Conservation (phyloP, 2,329 filamentous ascomycete species). For the Diplodia mutila region DNA sequence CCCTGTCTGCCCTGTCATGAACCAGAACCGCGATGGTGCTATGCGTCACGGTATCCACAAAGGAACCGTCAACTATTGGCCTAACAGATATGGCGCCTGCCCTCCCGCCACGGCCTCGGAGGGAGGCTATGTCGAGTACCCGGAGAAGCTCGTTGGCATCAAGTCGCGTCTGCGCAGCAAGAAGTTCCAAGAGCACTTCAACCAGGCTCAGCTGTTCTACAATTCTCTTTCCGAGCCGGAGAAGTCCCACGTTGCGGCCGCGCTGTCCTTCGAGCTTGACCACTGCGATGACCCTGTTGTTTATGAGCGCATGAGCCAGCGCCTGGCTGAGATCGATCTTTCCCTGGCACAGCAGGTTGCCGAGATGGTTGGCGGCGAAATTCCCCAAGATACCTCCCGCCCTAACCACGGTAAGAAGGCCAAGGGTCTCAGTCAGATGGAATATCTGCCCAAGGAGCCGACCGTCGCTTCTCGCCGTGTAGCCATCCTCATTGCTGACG, state of each 20-base stretch:
- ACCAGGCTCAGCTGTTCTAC: constrained; percentile 81
- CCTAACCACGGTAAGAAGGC: constrained; percentile 70
- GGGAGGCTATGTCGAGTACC: constrained; percentile 71
- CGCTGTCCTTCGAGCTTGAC: constrained; percentile 73
- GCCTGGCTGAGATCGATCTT: constrained; percentile 73
- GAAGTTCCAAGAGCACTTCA: constrained; percentile 79
- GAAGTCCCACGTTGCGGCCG: constrained; percentile 63
- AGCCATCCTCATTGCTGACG: constrained; percentile 77
- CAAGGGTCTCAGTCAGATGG: constrained; percentile 70
- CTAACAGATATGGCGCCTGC: constrained; percentile 67
- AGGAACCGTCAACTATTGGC: constrained; percentile 78
- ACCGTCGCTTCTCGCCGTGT: constrained; percentile 73
- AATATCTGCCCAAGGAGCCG: constrained; percentile 64
- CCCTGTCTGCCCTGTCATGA: constrained; percentile 74
- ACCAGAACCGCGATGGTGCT: constrained; percentile 74
- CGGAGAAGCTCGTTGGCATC: constrained; percentile 67
- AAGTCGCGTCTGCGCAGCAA: constrained; percentile 70
- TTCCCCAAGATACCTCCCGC: constrained; percentile 57
- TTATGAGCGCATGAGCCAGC: constrained; percentile 69
- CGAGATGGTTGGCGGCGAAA: constrained; percentile 67
- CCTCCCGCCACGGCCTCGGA: constrained; percentile 66
- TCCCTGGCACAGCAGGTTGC: constrained; percentile 70
- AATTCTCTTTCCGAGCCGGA: constrained; percentile 73
- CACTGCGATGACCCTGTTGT: constrained; percentile 81
- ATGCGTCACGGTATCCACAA: constrained; percentile 74